A percentile compares a stretch with the other conserved stretches of the same genome.
Evolutionary conservation across 1,284 basidiomycete genomes (phyloP).

Genomic region (Malassezia restricta): DNA sequence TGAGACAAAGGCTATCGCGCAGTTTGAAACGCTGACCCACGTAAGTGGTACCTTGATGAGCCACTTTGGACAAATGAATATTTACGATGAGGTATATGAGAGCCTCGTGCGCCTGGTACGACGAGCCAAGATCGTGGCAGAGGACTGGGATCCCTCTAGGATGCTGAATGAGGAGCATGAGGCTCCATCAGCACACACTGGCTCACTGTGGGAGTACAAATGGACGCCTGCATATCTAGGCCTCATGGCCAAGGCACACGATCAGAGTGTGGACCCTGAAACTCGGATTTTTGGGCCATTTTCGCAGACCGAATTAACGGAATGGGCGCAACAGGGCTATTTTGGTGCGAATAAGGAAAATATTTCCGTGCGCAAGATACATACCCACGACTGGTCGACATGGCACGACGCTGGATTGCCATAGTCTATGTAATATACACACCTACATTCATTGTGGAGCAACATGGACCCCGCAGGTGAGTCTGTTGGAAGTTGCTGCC

Average conservation of each 20-base stretch:
- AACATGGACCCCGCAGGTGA: not conserved
- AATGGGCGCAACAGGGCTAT: slow-evolving; percentile 35
- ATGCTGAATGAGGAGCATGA: not conserved
- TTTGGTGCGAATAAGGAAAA: slow-evolving; percentile 33
- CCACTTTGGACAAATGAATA: slow-evolving; percentile 28
- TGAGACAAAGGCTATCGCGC: not conserved
- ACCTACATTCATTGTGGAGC: not conserved
- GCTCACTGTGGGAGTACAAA: slow-evolving; percentile 27
- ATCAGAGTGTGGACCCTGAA: slow-evolving; percentile 20
- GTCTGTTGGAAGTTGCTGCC: not conserved
- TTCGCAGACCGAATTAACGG: slow-evolving; percentile 18
- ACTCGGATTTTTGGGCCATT: slow-evolving; percentile 36
- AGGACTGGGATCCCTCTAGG: slow-evolving; percentile 36
- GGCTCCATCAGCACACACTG: not conserved
- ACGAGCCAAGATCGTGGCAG: slow-evolving; percentile 28
- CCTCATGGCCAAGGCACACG: slow-evolving; percentile 19
- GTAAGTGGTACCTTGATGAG: slow-evolving; percentile 38
- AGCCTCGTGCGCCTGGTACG: slow-evolving; percentile 28
- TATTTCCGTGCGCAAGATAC: slow-evolving; percentile 21
- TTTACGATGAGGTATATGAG: slow-evolving; percentile 42
- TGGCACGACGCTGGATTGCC: slow-evolving; percentile 5
- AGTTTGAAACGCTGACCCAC: slow-evolving; percentile 29
- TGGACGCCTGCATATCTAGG: slow-evolving; percentile 39
- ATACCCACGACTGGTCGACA: not conserved
- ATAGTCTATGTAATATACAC: not conserved